A percentile compares a stretch with the other conserved stretches of the same genome.
phyloP scores from a whole-genome alignment of 2,329 filamentous ascomycete species.

The Verticillium dahliae region DNA sequence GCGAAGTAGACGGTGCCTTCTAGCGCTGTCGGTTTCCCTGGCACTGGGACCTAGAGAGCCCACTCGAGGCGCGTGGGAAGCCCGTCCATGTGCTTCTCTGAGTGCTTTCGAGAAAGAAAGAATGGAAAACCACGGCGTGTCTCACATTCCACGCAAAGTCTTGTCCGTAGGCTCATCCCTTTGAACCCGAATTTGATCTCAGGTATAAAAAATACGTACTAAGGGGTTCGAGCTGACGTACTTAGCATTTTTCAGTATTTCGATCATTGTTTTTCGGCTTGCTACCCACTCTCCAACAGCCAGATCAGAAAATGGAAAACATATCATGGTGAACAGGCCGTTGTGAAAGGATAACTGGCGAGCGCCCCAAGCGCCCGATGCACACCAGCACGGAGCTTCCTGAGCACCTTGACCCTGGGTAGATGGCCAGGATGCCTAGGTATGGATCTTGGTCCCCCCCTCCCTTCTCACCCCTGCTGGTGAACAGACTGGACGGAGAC shows the following conservation, averaged over 20 bases:
- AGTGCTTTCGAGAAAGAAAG: no score
- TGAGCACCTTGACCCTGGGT: neutral
- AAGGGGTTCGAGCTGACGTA: no score
- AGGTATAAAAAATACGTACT: no score
- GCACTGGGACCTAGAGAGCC: neutral
- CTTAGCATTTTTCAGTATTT: no score
- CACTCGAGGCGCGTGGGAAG: neutral
- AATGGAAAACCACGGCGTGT: neutral
- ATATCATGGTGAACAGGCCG: no score
- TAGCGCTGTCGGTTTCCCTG: neutral
- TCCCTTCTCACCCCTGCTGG: no score
- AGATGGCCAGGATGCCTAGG: no score
- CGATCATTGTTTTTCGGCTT: no score
- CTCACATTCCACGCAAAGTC: neutral
- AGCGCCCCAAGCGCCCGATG: neutral
- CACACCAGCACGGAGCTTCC: neutral
- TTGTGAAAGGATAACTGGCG: neutral
- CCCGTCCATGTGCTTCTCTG: neutral
- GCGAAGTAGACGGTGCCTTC: neutral
- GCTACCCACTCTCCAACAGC: no score
- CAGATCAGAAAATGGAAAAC: no score
- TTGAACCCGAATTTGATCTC: no score
- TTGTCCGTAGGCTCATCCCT: neutral
- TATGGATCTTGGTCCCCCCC: no score
- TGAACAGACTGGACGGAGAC: neutral